Base-by-base conservation (phyloP, 495 filamentous ascomycete species). In the Neurospora sp. region DNA sequence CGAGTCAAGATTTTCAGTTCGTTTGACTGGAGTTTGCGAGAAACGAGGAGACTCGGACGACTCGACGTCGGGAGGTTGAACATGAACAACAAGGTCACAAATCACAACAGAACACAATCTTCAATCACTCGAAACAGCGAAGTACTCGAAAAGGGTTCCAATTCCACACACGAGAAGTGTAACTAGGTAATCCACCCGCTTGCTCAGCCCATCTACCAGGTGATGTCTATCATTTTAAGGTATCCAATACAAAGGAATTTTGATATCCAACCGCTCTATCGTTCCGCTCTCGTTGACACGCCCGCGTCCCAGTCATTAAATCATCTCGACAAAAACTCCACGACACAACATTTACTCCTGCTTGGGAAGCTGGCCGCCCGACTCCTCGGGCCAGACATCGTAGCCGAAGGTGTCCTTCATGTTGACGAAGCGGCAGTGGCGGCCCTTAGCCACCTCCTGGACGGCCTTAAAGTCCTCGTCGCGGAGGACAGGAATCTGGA, bases 391-490 rank as follows among this genome's bases (percentile, higher is more conserved):
- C 84, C 84, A 86, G 35, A 86, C 79, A 73, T 88, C 82, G 70
- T 84, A 86, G 14, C 86, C 85, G 77, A 88, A 88, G 1, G 83
- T 86, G 72, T 93, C 90, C 84, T 92, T 93, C 91, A 93, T 93
- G 82, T 94, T 93, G 49, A 94, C 91, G 79, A 94, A 93, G 72
- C 92, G 87, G 72, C 84, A 86, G 77, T 90, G 87, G 71, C 82
- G 74, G 39, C 80, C 90, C 82, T 77, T 78, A 4, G 84, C 83
- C 2, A 86, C 84, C 35, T 76, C 75, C 75, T 85, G 75, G 66
- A 86, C 72, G 16, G 82, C 83, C 71, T 78, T 69, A 69, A 85
- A 86, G 54, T 86, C 83, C 69, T 77, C 82, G 41, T 84, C 82
- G 0, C 77, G 77, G 27, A 85, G 60, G 35, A 79, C 74, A 5